phyloP scores from a whole-genome alignment of 371 early-diverging fungal genomes.

The Zopfochytrium polystomum region DNA sequence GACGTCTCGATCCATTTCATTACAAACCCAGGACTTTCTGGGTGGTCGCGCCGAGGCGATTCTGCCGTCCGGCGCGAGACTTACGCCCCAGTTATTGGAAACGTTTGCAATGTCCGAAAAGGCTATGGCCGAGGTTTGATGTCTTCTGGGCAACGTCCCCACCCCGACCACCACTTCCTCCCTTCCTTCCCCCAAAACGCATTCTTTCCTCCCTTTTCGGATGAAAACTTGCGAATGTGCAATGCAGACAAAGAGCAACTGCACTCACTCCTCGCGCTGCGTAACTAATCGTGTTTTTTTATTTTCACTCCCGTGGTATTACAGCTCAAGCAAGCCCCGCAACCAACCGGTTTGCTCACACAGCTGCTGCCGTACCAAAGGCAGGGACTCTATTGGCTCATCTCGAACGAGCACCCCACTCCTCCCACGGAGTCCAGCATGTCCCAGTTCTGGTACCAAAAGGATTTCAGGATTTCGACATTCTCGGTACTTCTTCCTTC shows the following conservation, averaged over 20 bases:
- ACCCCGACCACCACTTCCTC: neutral
- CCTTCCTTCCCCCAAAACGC: neutral
- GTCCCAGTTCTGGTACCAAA: constrained; percentile 7
- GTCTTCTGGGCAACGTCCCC: neutral
- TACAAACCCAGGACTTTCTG: neutral
- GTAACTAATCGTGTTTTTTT: neutral
- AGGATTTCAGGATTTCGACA: neutral
- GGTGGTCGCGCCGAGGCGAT: neutral
- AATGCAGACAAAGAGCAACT: too few relatives aligned
- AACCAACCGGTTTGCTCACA: constrained; percentile 2
- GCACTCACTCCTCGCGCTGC: neutral
- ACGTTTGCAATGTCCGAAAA: constrained; percentile 3
- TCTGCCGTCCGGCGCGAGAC: neutral
- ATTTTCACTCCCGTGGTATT: too few relatives aligned
- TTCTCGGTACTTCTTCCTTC: neutral
- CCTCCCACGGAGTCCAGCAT: neutral
- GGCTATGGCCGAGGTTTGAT: constrained; percentile 1
- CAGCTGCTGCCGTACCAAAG: constrained; percentile 15
- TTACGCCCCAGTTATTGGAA: too few relatives aligned
- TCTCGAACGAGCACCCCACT: constrained; percentile 9
- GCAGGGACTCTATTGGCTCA: constrained; percentile 12
- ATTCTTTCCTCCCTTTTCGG: neutral
- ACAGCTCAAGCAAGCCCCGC: constrained; percentile 9
- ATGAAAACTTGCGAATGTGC: neutral
- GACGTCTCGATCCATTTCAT: too few relatives aligned